A percentile compares a stretch with the other conserved stretches of the same genome.
These are phyloP conservation scores for Colletotrichum australisinense DNA, from an alignment of 2,329 filamentous ascomycete species.

Conservation along the genomic window DNA sequence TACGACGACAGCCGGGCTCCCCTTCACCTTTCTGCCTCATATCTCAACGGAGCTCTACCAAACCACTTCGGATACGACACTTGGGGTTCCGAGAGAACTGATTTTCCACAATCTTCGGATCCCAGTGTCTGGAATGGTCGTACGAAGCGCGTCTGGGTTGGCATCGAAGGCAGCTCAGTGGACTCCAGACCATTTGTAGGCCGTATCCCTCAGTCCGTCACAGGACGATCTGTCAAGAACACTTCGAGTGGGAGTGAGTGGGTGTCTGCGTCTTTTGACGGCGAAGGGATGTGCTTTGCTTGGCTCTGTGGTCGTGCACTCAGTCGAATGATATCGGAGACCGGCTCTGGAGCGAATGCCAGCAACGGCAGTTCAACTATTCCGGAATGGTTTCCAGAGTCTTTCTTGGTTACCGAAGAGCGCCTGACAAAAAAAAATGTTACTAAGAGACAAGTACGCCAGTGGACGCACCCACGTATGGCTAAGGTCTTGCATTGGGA, in stretches of 20 bases:
- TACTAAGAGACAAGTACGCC: not conserved
- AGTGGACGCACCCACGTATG: not conserved
- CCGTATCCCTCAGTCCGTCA: not conserved
- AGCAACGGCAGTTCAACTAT: not conserved
- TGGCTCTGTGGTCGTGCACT: not conserved
- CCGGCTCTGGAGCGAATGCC: not conserved
- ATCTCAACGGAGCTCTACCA: slow-evolving; percentile 3
- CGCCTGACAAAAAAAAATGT: not conserved
- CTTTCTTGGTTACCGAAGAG: not conserved
- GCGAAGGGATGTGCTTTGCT: not conserved
- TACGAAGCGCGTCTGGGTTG: not conserved
- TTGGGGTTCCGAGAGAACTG: not conserved
- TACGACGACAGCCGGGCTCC: too few relatives aligned
- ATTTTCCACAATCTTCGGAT: not conserved
- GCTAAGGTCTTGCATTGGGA: not conserved
- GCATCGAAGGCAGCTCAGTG: not conserved
- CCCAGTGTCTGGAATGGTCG: not conserved
- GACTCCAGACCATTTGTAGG: not conserved
- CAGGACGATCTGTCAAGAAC: not conserved
- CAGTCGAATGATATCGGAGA: not conserved
- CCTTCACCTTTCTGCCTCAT: not conserved
- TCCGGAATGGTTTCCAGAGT: not conserved
- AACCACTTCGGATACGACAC: not conserved
- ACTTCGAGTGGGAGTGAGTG: not conserved
- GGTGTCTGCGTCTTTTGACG: not conserved